Evolutionary conservation across 371 early-diverging fungal species (phyloP).

Genomic region (Syncephalastrum sp.): DNA sequence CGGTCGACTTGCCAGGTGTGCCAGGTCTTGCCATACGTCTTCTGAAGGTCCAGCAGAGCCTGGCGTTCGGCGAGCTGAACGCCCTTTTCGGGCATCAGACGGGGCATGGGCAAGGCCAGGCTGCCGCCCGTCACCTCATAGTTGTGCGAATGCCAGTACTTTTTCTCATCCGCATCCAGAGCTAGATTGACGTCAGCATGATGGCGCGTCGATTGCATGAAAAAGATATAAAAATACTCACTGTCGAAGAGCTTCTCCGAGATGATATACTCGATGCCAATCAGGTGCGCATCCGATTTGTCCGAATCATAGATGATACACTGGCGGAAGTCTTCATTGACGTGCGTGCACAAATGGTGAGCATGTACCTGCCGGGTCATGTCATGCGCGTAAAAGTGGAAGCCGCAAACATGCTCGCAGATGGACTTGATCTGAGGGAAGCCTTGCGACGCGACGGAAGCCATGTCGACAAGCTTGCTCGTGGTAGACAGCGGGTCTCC

Average conservation of each 20-base stretch:
- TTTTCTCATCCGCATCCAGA: slow-evolving; percentile 29
- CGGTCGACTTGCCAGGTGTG: slow-evolving; percentile 28
- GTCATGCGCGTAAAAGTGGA: slow-evolving; percentile 32
- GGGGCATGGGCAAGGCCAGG: slow-evolving; percentile 25
- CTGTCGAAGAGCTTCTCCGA: slow-evolving; percentile 42
- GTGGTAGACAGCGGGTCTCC: slow-evolving; percentile 7
- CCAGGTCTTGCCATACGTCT: slow-evolving; percentile 28
- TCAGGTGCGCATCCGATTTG: slow-evolving; percentile 33
- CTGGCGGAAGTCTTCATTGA: slow-evolving; percentile 52
- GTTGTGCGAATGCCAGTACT: slow-evolving; percentile 51
- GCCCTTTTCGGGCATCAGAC: slow-evolving; percentile 26
- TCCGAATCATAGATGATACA: slow-evolving; percentile 51
- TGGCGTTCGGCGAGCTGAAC: slow-evolving; percentile 24
- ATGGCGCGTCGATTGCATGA: too few species aligned
- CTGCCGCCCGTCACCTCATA: slow-evolving; percentile 43
- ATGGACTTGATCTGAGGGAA: slow-evolving; percentile 10
- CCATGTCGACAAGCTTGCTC: slow-evolving; percentile 5
- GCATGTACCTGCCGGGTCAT: slow-evolving; percentile 41
- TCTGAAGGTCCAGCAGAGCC: slow-evolving; percentile 15
- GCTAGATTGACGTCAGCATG: too few species aligned
- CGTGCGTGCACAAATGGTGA: slow-evolving; percentile 44
- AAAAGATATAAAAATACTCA: background rate
- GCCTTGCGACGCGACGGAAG: background rate
- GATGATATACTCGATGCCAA: slow-evolving; percentile 58
- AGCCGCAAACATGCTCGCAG: slow-evolving; percentile 26